Conservation (phyloP, 768 basidiomycete genomes). For the Termitomyces heimii region DNA sequence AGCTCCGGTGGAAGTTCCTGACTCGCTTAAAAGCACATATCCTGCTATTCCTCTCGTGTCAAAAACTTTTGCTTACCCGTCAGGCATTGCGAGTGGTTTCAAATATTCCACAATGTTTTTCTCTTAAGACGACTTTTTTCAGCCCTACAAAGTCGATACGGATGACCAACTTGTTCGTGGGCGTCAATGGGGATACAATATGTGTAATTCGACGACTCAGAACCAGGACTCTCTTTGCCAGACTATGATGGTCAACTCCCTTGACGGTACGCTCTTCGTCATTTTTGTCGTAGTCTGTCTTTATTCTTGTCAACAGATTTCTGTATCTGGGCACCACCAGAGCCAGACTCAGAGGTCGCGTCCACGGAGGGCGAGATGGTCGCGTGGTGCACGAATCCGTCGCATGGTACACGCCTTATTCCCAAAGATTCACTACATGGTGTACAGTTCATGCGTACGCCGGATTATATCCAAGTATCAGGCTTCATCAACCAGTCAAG, state of each 20-base stretch:
- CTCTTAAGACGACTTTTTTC: not conserved
- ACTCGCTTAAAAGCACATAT: constrained; percentile 21
- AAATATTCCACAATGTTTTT: not conserved
- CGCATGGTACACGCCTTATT: constrained; percentile 68
- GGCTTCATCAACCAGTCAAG: constrained; percentile 60
- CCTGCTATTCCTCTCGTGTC: constrained; percentile 35
- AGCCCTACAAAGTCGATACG: constrained; percentile 25
- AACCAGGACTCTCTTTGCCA: constrained; percentile 45
- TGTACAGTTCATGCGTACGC: constrained; percentile 56
- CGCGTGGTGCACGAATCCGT: constrained; percentile 71
- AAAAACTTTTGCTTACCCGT: constrained; percentile 36
- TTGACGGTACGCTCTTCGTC: constrained; percentile 34
- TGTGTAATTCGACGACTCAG: constrained; percentile 55
- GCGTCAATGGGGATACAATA: constrained; percentile 51
- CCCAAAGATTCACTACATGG: constrained; percentile 60
- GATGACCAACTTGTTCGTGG: constrained; percentile 34
- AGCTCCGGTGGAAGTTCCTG: constrained; percentile 1
- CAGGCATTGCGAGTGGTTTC: constrained; percentile 28
- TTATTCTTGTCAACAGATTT: constrained; percentile 40
- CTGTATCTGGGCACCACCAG: constrained; percentile 58
- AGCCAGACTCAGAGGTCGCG: constrained; percentile 49
- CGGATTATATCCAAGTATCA: constrained; percentile 53
- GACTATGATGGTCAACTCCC: constrained; percentile 44
- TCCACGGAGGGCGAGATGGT: constrained; percentile 68
- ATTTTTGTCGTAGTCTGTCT: not conserved